Conservation (phyloP, 1,139 yeast species). For the Geotrichum siamense region DNA sequence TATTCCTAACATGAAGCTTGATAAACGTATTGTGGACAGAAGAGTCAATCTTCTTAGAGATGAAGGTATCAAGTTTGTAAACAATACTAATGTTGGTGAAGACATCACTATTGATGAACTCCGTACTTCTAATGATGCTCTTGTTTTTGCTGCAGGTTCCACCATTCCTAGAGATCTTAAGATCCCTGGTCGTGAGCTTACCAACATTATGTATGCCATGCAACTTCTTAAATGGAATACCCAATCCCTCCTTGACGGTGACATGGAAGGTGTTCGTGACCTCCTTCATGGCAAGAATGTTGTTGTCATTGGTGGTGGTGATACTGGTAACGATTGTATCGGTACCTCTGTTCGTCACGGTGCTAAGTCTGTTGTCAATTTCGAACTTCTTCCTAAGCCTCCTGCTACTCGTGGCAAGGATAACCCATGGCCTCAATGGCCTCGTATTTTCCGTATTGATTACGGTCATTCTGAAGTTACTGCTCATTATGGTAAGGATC, state of each 20-base stretch:
- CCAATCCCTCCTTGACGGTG: slow-evolving; percentile 75
- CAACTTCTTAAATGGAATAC: slow-evolving; percentile 83
- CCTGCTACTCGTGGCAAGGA: slow-evolving; percentile 81
- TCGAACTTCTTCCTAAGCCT: slow-evolving; percentile 91
- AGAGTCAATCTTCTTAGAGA: slow-evolving; percentile 86
- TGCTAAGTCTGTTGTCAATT: slow-evolving; percentile 90
- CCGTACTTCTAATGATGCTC: slow-evolving; percentile 63
- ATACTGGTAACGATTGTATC: slow-evolving; percentile 97
- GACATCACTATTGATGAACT: slow-evolving; percentile 64
- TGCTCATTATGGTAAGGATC: slow-evolving; percentile 93
- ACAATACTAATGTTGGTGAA: slow-evolving; percentile 77
- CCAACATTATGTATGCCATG: slow-evolving; percentile 93
- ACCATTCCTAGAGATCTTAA: slow-evolving; percentile 92
- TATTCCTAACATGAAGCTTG: slow-evolving; percentile 98
- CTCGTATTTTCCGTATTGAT: slow-evolving; percentile 93
- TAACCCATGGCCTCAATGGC: slow-evolving; percentile 99
- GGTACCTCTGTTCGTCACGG: slow-evolving; percentile 98
- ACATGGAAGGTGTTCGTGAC: slow-evolving; percentile 67
- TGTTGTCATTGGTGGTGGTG: slow-evolving; percentile 98
- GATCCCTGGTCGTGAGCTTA: slow-evolving; percentile 88
- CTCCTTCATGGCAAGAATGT: slow-evolving; percentile 80
- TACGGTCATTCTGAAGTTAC: slow-evolving; percentile 96
- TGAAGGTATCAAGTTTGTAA: slow-evolving; percentile 77
- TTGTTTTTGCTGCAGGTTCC: slow-evolving; percentile 89
- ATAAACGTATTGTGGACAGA: slow-evolving; percentile 85